Conservation (phyloP, 208 protist genomes). For the Trypanosoma grayi region DNA sequence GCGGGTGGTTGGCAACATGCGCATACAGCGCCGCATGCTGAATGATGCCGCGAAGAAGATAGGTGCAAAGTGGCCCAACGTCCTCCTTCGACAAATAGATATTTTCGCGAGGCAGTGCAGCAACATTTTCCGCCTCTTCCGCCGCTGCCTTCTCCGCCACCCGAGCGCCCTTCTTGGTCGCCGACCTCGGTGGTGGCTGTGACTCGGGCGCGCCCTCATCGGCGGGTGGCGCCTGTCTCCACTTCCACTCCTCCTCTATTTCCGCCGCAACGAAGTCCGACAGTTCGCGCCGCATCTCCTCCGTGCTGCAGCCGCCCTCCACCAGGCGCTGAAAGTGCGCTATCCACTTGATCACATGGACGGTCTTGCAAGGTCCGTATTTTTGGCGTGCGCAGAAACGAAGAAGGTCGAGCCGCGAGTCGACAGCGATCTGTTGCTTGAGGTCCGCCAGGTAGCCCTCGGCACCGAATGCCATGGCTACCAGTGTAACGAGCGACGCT, state of each 20-base stretch:
- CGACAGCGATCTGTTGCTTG: conserved; percentile 62
- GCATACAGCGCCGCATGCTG: conserved; percentile 57
- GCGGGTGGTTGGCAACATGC: conserved; percentile 28
- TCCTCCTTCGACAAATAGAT: conserved; percentile 61
- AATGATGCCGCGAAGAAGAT: conserved; percentile 52
- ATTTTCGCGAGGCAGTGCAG: conserved; percentile 59
- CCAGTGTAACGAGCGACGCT: conserved; percentile 31
- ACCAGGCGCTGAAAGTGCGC: conserved; percentile 23
- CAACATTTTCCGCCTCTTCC: conserved; percentile 56
- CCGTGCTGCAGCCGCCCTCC: conserved; percentile 5
- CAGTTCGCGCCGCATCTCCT: conserved; percentile 23
- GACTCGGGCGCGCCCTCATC: conserved; percentile 3
- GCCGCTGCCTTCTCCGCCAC: conserved; percentile 31
- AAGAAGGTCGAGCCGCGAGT: conserved; percentile 58
- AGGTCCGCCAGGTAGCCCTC: conserved; percentile 71
- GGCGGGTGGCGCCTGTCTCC: conserved; percentile 33
- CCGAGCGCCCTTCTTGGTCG: conserved; percentile 17
- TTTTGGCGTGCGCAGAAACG: conserved; percentile 57
- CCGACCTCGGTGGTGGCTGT: conserved; percentile 11
- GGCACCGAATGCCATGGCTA: conserved; percentile 42
- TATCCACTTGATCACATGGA: conserved; percentile 60
- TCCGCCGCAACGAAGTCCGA: conserved; percentile 43
- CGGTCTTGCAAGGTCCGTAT: conserved; percentile 52
- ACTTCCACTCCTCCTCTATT: conserved; percentile 55
- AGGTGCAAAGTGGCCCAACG: conserved; percentile 37